phyloP scores from a whole-genome alignment of 805 yeast genomes.

The Yarrowia sp. region DNA sequence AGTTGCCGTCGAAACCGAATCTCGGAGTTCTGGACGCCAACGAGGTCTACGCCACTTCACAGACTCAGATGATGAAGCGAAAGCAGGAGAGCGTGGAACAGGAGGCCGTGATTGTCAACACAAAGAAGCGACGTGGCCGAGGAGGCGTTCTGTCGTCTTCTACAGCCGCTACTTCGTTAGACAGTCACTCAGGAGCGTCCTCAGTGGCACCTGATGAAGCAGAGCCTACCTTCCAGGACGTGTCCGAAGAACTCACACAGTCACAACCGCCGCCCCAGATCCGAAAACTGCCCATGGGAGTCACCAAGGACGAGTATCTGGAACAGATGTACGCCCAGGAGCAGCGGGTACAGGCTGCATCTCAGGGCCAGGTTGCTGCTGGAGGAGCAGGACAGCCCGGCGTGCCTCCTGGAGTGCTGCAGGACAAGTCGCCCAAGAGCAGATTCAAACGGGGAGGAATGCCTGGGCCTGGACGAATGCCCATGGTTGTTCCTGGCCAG shows the following conservation, averaged over 20 bases:
- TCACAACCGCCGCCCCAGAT: conserved; percentile 16
- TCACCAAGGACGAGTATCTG: conserved; percentile 10
- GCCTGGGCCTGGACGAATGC: not conserved
- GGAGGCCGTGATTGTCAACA: conserved; percentile 20
- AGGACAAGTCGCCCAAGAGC: conserved; percentile 2
- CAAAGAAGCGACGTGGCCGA: conserved; percentile 4
- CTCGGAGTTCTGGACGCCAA: conserved; percentile 16
- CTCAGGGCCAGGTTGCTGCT: not conserved
- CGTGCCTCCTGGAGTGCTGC: not conserved
- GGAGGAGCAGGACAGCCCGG: not conserved
- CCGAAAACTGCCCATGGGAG: conserved; percentile 22
- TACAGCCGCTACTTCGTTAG: not conserved
- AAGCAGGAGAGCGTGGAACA: conserved; percentile 20
- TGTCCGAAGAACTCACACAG: conserved; percentile 9
- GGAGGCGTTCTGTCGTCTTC: not conserved
- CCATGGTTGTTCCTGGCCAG: not conserved
- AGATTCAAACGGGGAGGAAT: not conserved
- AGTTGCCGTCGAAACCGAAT: conserved; percentile 21
- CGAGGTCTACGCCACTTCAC: not conserved
- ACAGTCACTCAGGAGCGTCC: not conserved
- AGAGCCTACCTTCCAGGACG: conserved; percentile 19
- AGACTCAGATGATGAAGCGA: conserved; percentile 19
- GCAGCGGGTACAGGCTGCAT: conserved; percentile 10
- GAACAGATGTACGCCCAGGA: conserved; percentile 20
- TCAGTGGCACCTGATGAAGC: not conserved